These are phyloP conservation scores for Podila epicladia DNA, from an alignment of 192 early-diverging fungal genomes.

Conservation along the genomic window DNA sequence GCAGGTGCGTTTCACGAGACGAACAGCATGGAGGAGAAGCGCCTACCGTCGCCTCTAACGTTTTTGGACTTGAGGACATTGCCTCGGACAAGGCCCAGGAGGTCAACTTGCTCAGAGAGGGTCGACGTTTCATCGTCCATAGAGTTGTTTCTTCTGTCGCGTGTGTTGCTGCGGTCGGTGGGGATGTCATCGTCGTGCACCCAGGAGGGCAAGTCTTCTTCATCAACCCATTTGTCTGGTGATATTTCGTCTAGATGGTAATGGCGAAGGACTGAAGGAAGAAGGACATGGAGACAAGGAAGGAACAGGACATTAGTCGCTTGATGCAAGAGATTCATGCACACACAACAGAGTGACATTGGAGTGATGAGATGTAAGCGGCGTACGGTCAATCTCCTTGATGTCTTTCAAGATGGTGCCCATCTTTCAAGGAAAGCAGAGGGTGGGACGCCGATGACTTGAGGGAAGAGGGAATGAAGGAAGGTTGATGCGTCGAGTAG, in stretches of 20 bases:
- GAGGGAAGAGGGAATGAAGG: not conserved
- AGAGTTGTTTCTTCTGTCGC: slow-evolving; percentile 19
- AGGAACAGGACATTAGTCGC: not conserved
- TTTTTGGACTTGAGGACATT: slow-evolving; percentile 32
- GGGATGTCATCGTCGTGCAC: slow-evolving; percentile 43
- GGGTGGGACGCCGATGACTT: not conserved
- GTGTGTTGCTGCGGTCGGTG: slow-evolving; percentile 24
- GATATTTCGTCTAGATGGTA: slow-evolving; percentile 62
- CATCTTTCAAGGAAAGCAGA: slow-evolving; percentile 13
- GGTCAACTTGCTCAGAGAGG: slow-evolving; percentile 58
- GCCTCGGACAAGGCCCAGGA: slow-evolving; percentile 53
- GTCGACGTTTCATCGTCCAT: slow-evolving; percentile 38
- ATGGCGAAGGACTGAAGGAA: slow-evolving; percentile 53
- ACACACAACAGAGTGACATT: not conserved
- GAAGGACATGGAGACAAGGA: not conserved
- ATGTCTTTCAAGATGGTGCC: slow-evolving; percentile 35
- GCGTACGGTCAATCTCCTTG: slow-evolving; percentile 49
- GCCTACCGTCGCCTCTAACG: slow-evolving; percentile 34
- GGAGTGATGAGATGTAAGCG: not conserved
- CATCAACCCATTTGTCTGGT: slow-evolving; percentile 62
- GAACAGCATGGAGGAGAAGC: not conserved
- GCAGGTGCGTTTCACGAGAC: not conserved
- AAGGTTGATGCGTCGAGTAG: too few relatives aligned
- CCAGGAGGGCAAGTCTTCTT: slow-evolving; percentile 49
- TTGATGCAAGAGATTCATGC: not conserved